Percentiles rank a stretch among this genome's conserved stretches.
phyloP scores from a whole-genome alignment of 2,329 filamentous ascomycete genomes.

The Fusarium sp. region DNA sequence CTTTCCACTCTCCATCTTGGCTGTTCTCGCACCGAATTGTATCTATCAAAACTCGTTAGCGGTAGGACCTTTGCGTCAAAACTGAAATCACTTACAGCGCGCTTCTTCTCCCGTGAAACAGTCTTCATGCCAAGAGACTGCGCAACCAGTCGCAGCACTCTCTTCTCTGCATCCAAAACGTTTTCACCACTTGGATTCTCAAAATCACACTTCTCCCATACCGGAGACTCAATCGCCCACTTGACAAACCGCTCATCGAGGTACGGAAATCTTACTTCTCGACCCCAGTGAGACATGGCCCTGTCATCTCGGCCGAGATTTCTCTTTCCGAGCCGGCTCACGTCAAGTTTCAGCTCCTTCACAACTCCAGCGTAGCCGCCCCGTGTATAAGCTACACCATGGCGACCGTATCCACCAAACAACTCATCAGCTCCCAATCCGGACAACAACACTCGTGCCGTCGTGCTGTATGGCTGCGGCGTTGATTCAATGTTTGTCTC shows the following conservation, averaged over 20 bases:
- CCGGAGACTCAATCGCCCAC: slow-evolving; percentile 79
- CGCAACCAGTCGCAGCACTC: slow-evolving; percentile 81
- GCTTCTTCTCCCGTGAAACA: slow-evolving; percentile 89
- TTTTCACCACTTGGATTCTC: slow-evolving; percentile 57
- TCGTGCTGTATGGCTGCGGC: slow-evolving; percentile 67
- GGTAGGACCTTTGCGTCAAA: background rate
- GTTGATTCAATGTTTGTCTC: slow-evolving; percentile 48
- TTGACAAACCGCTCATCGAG: slow-evolving; percentile 88
- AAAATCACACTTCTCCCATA: slow-evolving; percentile 92
- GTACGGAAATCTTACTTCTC: slow-evolving; percentile 90
- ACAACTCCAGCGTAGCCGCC: slow-evolving; percentile 77
- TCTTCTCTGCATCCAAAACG: slow-evolving; percentile 80
- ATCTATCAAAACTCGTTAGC: slow-evolving; percentile 62
- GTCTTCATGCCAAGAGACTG: slow-evolving; percentile 75
- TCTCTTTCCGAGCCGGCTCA: slow-evolving; percentile 87
- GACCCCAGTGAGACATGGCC: slow-evolving; percentile 88
- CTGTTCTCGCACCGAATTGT: slow-evolving; percentile 84
- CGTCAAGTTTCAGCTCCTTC: slow-evolving; percentile 86
- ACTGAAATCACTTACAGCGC: slow-evolving; percentile 71
- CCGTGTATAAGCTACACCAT: slow-evolving; percentile 79
- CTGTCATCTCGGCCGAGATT: slow-evolving; percentile 95
- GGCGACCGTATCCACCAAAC: slow-evolving; percentile 91
- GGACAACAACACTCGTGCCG: slow-evolving; percentile 86
- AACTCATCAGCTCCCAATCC: slow-evolving; percentile 96
- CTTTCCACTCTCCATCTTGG: slow-evolving; percentile 80